Base-by-base conservation (phyloP, 257 asterid genomes). In the Craterostigma plantagineum region DNA sequence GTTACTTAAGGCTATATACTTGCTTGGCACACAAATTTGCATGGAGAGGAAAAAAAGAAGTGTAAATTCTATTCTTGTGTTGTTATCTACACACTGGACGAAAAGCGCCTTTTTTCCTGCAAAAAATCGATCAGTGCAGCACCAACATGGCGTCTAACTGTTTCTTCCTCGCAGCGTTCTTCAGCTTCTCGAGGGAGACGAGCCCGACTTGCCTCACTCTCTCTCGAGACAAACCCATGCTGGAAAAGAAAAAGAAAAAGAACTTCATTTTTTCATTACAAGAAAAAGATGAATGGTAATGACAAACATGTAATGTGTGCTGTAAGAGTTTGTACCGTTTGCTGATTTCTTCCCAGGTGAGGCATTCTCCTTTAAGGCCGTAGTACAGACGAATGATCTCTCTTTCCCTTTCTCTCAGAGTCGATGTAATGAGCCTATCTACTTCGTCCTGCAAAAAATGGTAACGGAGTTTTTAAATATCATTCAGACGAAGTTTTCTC, bases 341-440 rank as follows among this genome's bases (percentile, higher is more conserved):
- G 54, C 98, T 79, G 62, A 87, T 87, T 39, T 83, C 95, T 54
- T 87, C 98, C 98, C 98, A 87, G 10, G 98, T 87, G 55, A 82
- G 91, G 50, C 86, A 82, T 72, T 74, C 93, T 16, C 65, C 63
- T 53, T 72, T 92, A 18, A 87, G 63, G 58, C 98, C 98, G 43
- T 79, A 77, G 74, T 87, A 87, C 18, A 79, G 67, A 45, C 93
- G 86, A 23, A 83, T 72, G 34, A 87, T 87, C 10, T 79, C 92
- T 35, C 79, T 58, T 61, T 87, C 98, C 53, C 95, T 71, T 56
- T 70, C 79, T 54, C 77, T 63, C 34, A 87, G 49, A 0, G 95
- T 60, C 30, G 67, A 55, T 35, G 35, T 53, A 33, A 82, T 72
- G 56, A 87, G 95, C 46, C 63, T 76, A 52, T 74, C 74, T 43